A percentile compares a stretch with the other conserved stretches of the same genome.
These are phyloP conservation scores for Emericellopsis terricola DNA, from an alignment of 495 filamentous ascomycete genomes.

Conservation along the genomic window DNA sequence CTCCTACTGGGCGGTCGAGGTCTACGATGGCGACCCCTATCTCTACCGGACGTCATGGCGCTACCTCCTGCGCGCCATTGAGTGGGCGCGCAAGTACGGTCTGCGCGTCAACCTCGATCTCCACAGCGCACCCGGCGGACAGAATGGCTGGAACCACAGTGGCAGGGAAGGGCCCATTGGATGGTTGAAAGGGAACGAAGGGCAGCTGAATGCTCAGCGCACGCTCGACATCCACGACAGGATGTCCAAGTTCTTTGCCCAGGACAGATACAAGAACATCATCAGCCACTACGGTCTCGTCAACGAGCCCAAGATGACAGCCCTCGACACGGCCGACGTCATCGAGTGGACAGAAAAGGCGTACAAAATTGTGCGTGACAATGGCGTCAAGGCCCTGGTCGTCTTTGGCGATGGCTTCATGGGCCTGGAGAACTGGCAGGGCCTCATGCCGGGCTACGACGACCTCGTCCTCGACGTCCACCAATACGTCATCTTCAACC, in stretches of 20 bases:
- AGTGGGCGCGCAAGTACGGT: slow-evolving; percentile 86
- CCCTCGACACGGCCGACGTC: slow-evolving; percentile 36
- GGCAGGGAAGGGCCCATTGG: slow-evolving; percentile 51
- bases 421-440: slow-evolving; percentile 64
- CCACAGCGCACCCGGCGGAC: slow-evolving; percentile 68
- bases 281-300: slow-evolving; percentile 70
- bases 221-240: slow-evolving; percentile 71
- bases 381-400: slow-evolving; percentile 46
- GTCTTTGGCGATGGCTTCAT: slow-evolving; percentile 76
- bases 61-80: slow-evolving; percentile 83
- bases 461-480: slow-evolving; percentile 75
- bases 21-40: slow-evolving; percentile 77
- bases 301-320: slow-evolving; percentile 74
- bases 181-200: slow-evolving; percentile 65
- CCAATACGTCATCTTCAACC: slow-evolving; percentile 84
- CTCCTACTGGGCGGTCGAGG: slow-evolving; percentile 86
- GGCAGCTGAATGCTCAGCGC: slow-evolving; percentile 46
- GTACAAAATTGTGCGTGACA: slow-evolving; percentile 43
- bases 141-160: slow-evolving; percentile 86
- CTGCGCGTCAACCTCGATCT: slow-evolving; percentile 88
- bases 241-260: slow-evolving; percentile 68
- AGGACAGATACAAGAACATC: slow-evolving; percentile 69
- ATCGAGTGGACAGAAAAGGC: slow-evolving; percentile 53
- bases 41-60: slow-evolving; percentile 78
- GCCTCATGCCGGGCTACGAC: slow-evolving; percentile 34